A percentile compares a stretch with the other conserved stretches of the same genome.
Evolutionary conservation across 1,139 yeast genomes (phyloP).

Genomic region (Kluyveromyces sp.): DNA sequence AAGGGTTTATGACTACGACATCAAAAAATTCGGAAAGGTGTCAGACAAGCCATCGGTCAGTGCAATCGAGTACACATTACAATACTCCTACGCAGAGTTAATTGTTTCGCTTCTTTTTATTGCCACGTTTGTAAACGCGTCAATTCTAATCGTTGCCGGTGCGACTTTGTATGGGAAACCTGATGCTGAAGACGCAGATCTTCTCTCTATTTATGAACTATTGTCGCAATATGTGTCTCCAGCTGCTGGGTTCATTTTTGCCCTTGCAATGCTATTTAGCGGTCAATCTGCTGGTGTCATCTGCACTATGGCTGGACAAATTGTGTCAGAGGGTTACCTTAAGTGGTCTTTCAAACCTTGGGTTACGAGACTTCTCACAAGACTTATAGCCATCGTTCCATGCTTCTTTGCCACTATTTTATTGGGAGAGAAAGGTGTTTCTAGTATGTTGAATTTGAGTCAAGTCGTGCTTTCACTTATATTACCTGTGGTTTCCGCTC

Average conservation of each 20-base stretch:
- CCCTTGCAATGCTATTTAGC: slow-evolving; percentile 84
- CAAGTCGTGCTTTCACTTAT: slow-evolving; percentile 83
- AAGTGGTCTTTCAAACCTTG: slow-evolving; percentile 85
- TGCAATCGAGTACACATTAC: slow-evolving; percentile 65
- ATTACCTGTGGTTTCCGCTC: slow-evolving; percentile 86
- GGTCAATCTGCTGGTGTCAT: slow-evolving; percentile 98
- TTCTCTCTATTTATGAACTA: slow-evolving; percentile 75
- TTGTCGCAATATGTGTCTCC: slow-evolving; percentile 68
- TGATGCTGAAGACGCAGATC: slow-evolving; percentile 78
- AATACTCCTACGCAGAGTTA: slow-evolving; percentile 68
- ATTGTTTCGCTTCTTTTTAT: slow-evolving; percentile 68
- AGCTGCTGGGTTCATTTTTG: slow-evolving; percentile 91
- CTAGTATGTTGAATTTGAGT: slow-evolving; percentile 70
- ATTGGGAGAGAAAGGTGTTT: slow-evolving; percentile 81
- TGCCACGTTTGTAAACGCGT: slow-evolving; percentile 79
- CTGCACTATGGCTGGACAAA: slow-evolving; percentile 96
- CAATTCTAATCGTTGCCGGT: slow-evolving; percentile 80
- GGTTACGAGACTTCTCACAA: slow-evolving; percentile 72
- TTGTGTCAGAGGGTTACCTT: slow-evolving; percentile 91
- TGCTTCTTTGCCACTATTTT: slow-evolving; percentile 71
- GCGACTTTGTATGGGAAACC: slow-evolving; percentile 63
- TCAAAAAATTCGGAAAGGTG: slow-evolving; percentile 39
- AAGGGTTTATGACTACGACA: slow-evolving; percentile 74
- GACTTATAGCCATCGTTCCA: slow-evolving; percentile 82
- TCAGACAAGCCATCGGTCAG: slow-evolving; percentile 51